Conservation (phyloP, 371 early-diverging fungal genomes). For the Mortierella sp. region DNA sequence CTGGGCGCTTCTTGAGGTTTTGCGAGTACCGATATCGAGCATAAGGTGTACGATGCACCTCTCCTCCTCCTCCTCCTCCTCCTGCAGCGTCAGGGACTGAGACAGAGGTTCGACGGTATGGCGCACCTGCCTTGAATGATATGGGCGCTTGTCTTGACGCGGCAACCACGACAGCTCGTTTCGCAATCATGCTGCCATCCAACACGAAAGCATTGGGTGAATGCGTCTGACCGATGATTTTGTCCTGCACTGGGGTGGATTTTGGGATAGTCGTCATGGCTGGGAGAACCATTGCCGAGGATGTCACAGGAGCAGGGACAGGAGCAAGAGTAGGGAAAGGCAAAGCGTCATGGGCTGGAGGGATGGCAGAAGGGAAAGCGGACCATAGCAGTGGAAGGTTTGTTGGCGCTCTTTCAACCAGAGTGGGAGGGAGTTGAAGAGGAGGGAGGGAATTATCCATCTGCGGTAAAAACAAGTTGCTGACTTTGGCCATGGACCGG, state of each 20-base stretch:
- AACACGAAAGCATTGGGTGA: background rate
- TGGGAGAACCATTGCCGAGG: background rate
- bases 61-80: background rate
- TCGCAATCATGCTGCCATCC: background rate
- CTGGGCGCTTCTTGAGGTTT: background rate
- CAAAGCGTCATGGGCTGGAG: background rate
- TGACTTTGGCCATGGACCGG: background rate
- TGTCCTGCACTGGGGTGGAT: background rate
- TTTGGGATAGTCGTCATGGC: background rate
- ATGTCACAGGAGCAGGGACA: background rate
- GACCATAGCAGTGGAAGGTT: background rate
- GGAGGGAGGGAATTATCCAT: background rate
- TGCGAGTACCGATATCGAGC: background rate
- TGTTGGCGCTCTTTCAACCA: background rate
- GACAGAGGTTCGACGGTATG: background rate
- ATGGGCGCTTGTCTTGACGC: background rate
- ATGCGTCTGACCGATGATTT: background rate
- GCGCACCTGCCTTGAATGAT: background rate
- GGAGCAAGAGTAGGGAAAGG: background rate
- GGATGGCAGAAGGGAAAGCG: background rate
- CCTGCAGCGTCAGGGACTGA: background rate
- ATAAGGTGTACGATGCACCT: background rate
- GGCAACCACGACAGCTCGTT: background rate
- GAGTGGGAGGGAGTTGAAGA: background rate
- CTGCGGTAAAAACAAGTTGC: background rate